Evolutionary conservation across 1,139 yeast genomes (phyloP), one percentile per base, ranked within the genome.

Genomic region (Yamadazyma membranifaciens): DNA sequence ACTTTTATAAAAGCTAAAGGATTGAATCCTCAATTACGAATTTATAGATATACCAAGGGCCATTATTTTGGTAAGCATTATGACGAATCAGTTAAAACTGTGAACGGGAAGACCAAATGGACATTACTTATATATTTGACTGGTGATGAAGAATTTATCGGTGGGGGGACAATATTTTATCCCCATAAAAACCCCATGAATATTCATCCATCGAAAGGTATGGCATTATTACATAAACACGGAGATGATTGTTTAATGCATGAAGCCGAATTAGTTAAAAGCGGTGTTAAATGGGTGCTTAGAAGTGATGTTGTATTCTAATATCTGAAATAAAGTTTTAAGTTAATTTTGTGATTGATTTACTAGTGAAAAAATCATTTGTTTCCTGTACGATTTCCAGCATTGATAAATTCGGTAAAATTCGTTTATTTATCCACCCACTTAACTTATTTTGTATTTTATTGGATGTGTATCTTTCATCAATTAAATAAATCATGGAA

Each of bases 401-500:
- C 26, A 51, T 42, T 5, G 38, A 14, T 4, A 41, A 30, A 13
- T 39, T 34, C 9, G 40, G 41, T 7, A 45, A 36, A 11, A 65
- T 45, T 41, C 84, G 56, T 22, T 73, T 69, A 37, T 72, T 65
- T 13, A 91, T 86, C 98, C 98, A 91, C 2, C 74, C 73, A 32
- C 96, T 87, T 31, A 91, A 63, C 56, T 87, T 88, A 1, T 50
- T 46, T 51, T 76, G 81, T 22, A 88, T 81, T 29, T 73, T 62
- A 0, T 57, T 53, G 1, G 57, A 58, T 2, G 52, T 55, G 51
- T 79, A 92, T 42, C 98, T 67, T 31, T 63, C 60, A 57, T 92
- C 98, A 9, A 91, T 56, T 32, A 91, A 65, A 50, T 78, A 80
- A 10, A 92, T 84, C 12, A 79, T 73, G 0, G 98, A 83, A 55